Evolutionary conservation across 805 yeast genomes (phyloP), one percentile per base, ranked within the genome.

Genomic region (Candida boleticola): DNA sequence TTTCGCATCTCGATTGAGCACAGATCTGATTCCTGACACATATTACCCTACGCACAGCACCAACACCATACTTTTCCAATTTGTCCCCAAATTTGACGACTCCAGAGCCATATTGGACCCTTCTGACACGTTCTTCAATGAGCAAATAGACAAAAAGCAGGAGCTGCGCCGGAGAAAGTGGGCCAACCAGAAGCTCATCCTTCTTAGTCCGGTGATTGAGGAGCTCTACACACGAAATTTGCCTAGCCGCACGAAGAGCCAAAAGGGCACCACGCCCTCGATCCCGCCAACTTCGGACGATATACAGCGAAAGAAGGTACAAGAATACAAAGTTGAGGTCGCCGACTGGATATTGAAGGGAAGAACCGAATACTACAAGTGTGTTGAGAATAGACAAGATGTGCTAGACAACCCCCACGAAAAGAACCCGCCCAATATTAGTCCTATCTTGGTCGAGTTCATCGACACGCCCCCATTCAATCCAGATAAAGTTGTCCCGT

Each of bases 391-490:
- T 20, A 20, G 22, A 3, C 29, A 11, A 5, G 29, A 10, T 5
- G 16, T 20, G 13, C 25, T n/a, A 5, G 23, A 9, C 14, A 13
- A n/a, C 20, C 36, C 16, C 5, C 21, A 16, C 7, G 13, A 7
- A 13, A 32, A 11, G 14, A 11, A 25, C 3, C 77, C 79, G 0
- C 87, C 87, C 0, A 57, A 62, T 3, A 66, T 76, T 11, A 65
- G 84, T 0, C 87, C 89, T 1, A 77, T 84, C 9, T 59, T 80
- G 23, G 64, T 83, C 3, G 95, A 86, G 54, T 64, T 85, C 25
- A 77, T 85, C 1, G 95, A 86, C 52, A 82, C 92, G 0, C 89
- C 90, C 0, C 80, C 85, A 2, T 83, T 82, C 57, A 76, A 79
- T 36, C 76, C 83, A 3, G 78, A 78, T 40, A 79, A 77, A 50